These are phyloP conservation scores for Tillandsia fasciculata DNA, from an alignment of 176 grass and related monocot genomes.

Conservation along the genomic window DNA sequence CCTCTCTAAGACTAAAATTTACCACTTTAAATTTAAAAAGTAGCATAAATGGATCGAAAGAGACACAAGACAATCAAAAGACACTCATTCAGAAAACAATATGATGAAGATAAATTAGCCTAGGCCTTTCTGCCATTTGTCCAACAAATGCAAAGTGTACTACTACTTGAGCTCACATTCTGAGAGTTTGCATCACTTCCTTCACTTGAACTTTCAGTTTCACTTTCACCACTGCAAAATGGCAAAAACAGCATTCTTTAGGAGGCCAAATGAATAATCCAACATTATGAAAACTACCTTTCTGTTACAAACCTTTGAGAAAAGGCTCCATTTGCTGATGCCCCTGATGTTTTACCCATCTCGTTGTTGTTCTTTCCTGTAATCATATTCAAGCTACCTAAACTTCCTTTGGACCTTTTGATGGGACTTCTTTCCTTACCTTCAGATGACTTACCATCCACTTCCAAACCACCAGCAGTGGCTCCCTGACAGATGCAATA, in stretches of 20 bases:
- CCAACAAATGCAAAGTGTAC: constrained; percentile 4
- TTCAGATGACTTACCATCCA: constrained; percentile 57
- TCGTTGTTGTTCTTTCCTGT: constrained; percentile 54
- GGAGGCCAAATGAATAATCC: constrained; percentile 19
- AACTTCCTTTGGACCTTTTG: constrained; percentile 90
- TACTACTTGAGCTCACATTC: constrained; percentile 48
- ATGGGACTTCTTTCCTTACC: constrained; percentile 71
- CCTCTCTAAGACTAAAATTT: no score
- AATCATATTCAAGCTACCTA: constrained; percentile 96
- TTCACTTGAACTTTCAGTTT: constrained; percentile 74
- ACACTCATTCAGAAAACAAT: neutral
- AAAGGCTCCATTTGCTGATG: constrained; percentile 53
- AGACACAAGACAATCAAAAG: neutral
- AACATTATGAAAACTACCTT: neutral
- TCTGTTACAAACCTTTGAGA: constrained; percentile 63
- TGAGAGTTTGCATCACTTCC: constrained; percentile 82
- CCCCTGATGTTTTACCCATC: constrained; percentile 56
- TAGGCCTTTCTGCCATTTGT: neutral
- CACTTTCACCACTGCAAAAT: constrained; percentile 68
- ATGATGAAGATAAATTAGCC: constrained; percentile 20
- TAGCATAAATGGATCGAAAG: constrained; percentile 12
- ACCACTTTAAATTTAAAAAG: neutral
- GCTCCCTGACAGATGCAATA: constrained; percentile 34
- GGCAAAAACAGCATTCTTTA: constrained; percentile 25
- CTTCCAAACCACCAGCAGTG: constrained; percentile 37